Percentiles rank a stretch among this genome's conserved stretches.
These are phyloP conservation scores for Moricandia moricandioides DNA, from an alignment of 345 rosid species.

Conservation along the genomic window DNA sequence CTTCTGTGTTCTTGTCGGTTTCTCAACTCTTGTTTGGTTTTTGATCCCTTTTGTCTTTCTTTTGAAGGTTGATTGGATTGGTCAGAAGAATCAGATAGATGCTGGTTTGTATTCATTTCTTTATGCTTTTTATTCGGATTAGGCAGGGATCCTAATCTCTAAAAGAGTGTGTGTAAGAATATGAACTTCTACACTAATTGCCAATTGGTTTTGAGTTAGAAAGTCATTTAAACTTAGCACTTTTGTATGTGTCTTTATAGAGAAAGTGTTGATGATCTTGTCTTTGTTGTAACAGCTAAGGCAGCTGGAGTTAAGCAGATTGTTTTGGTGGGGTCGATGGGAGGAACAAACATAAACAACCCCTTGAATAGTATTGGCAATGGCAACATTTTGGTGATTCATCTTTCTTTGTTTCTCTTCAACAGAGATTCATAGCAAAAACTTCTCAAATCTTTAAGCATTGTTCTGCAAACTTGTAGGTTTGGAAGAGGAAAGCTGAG, in stretches of 20 bases:
- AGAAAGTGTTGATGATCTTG: neutral
- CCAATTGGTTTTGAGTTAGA: neutral
- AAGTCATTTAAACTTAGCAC: neutral
- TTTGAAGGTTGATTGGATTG: conserved; percentile 90
- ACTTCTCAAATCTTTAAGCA: neutral
- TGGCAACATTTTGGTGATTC: conserved; percentile 82
- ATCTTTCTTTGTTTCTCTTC: neutral
- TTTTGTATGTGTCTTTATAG: conserved; percentile 3
- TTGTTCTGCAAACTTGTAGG: conserved; percentile 37
- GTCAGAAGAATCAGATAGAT: conserved; percentile 97
- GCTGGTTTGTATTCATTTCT: conserved; percentile 52
- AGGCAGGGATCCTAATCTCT: no score
- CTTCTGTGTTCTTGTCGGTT: conserved; percentile 7
- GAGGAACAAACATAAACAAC: conserved; percentile 73
- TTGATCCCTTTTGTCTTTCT: conserved; percentile 1
- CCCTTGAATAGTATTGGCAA: conserved; percentile 86
- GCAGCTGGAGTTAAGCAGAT: conserved; percentile 94
- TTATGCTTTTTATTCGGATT: neutral
- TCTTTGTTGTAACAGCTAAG: conserved; percentile 50
- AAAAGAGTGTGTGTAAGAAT: no score
- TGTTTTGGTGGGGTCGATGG: conserved; percentile 96
- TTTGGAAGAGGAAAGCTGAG: conserved; percentile 99
- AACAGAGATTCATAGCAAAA: neutral
- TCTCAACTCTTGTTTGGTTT: conserved; percentile 15
- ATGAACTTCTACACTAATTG: neutral